phyloP scores from a whole-genome alignment of 805 yeast species.

The Aciculoconidium aculeatum region DNA sequence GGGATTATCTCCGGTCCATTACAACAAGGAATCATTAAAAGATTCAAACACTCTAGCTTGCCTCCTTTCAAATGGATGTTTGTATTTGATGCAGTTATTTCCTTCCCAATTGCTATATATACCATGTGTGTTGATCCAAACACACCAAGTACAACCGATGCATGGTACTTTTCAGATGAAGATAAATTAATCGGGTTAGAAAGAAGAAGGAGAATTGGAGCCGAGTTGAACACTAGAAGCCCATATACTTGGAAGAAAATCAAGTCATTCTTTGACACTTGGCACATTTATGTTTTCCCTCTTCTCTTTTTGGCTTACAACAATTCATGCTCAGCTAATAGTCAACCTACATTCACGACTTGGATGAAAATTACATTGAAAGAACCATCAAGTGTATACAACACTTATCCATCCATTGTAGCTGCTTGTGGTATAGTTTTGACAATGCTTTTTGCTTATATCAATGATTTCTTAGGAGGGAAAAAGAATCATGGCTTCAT shows the following conservation, averaged over 20 bases:
- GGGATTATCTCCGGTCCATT: slow-evolving; percentile 33
- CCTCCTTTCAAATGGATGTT: slow-evolving; percentile 43
- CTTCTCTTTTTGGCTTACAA: slow-evolving; percentile 31
- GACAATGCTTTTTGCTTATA: slow-evolving; percentile 27
- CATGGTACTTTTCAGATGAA: slow-evolving; percentile 36
- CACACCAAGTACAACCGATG: slow-evolving; percentile 39
- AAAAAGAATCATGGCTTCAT: slow-evolving; percentile 32
- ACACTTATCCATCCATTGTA: slow-evolving; percentile 26
- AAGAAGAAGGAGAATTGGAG: slow-evolving; percentile 29
- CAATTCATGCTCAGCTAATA: slow-evolving; percentile 25
- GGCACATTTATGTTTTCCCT: slow-evolving; percentile 46
- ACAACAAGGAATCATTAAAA: slow-evolving; percentile 22
- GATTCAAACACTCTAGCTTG: slow-evolving; percentile 11
- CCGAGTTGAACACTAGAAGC: slow-evolving; percentile 36
- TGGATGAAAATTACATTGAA: slow-evolving; percentile 30
- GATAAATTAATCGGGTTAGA: slow-evolving; percentile 44
- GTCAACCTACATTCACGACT: slow-evolving; percentile 33
- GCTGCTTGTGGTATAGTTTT: slow-evolving; percentile 31
- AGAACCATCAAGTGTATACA: slow-evolving; percentile 24
- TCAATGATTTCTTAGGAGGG: slow-evolving; percentile 28
- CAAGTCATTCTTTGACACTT: slow-evolving; percentile 38
- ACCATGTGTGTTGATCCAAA: slow-evolving; percentile 41
- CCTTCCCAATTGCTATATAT: slow-evolving; percentile 33
- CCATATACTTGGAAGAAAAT: slow-evolving; percentile 36
- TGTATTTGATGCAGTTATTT: slow-evolving; percentile 38